A percentile compares a stretch with the other conserved stretches of the same genome.
Conservation (phyloP, 108 stramenopile species). For the Nannochloropsis oceanica region DNA sequence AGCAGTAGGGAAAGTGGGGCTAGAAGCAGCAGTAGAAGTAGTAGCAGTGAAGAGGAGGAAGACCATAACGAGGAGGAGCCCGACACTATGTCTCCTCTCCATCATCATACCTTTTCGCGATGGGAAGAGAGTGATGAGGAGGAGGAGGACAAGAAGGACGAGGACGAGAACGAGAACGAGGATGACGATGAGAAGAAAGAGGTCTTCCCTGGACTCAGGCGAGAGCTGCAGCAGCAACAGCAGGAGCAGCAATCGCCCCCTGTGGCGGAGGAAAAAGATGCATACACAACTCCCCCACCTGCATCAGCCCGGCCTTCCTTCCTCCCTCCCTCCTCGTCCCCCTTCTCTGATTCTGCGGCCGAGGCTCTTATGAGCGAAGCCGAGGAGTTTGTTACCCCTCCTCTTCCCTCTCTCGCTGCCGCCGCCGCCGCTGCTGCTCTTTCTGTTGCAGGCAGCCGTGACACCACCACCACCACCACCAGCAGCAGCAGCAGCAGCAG, state of each 20-base stretch:
- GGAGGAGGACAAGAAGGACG: not conserved
- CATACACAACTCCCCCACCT: not conserved
- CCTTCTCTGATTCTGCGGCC: not conserved
- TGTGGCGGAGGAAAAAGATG: not conserved
- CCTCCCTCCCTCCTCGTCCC: not conserved
- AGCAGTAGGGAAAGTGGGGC: not conserved
- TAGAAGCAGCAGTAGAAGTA: not conserved
- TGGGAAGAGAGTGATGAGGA: not conserved
- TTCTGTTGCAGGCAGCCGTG: no score
- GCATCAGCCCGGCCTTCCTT: not conserved
- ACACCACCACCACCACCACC: no score
- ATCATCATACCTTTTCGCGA: not conserved
- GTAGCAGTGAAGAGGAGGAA: not conserved
- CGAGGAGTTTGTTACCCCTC: no score
- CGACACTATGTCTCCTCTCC: not conserved
- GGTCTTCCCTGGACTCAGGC: not conserved
- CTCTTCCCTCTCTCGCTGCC: no score
- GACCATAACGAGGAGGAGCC: not conserved
- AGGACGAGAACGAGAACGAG: not conserved
- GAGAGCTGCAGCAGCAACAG: not conserved
- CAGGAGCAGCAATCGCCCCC: not conserved
- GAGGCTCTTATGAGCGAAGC: no score
- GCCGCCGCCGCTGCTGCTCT: no score
- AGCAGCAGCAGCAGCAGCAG: no score
- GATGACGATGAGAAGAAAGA: not conserved